These are phyloP conservation scores for Saussurea involucrata DNA, from an alignment of 129 eudicot genomes.

Conservation along the genomic window DNA sequence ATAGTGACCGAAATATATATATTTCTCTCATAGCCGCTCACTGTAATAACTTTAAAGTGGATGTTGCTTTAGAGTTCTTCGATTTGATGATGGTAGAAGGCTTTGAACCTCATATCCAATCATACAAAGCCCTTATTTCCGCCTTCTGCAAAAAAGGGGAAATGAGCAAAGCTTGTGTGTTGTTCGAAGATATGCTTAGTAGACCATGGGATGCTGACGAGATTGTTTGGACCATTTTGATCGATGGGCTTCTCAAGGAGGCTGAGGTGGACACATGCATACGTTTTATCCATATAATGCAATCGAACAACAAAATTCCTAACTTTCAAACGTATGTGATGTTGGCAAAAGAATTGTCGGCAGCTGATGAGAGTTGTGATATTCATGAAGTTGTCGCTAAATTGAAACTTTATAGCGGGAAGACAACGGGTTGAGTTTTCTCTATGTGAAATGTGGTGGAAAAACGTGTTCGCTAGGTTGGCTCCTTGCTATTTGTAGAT, in stretches of 20 bases:
- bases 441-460: slow-evolving; percentile 13
- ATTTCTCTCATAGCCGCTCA: slow-evolving; percentile 40
- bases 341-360: slow-evolving; percentile 55
- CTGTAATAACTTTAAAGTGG: slow-evolving; percentile 55
- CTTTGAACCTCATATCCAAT: slow-evolving; percentile 38
- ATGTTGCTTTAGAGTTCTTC: slow-evolving; percentile 52
- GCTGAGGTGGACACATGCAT: slow-evolving; percentile 50
- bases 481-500: slow-evolving; percentile 19
- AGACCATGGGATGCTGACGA: slow-evolving; percentile 61
- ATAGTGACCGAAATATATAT: slow-evolving; percentile 40
- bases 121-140: slow-evolving; percentile 47
- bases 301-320: slow-evolving; percentile 42
- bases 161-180: slow-evolving; percentile 39
- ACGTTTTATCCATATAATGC: slow-evolving; percentile 52
- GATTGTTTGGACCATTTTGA: slow-evolving; percentile 75
- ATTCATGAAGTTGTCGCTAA: slow-evolving; percentile 32
- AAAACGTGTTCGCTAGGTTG: neutral
- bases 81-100: slow-evolving; percentile 42
- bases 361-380: slow-evolving; percentile 37
- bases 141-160: slow-evolving; percentile 49
- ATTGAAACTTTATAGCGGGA: slow-evolving; percentile 18
- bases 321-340: slow-evolving; percentile 41
- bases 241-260: slow-evolving; percentile 73
- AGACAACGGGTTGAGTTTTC: slow-evolving; percentile 24
- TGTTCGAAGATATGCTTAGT: slow-evolving; percentile 64